Evolutionary conservation across 352 stramenopile genomes (phyloP), one percentile per base, ranked within the genome.

Genomic region (Thraustochytrium striatum): DNA sequence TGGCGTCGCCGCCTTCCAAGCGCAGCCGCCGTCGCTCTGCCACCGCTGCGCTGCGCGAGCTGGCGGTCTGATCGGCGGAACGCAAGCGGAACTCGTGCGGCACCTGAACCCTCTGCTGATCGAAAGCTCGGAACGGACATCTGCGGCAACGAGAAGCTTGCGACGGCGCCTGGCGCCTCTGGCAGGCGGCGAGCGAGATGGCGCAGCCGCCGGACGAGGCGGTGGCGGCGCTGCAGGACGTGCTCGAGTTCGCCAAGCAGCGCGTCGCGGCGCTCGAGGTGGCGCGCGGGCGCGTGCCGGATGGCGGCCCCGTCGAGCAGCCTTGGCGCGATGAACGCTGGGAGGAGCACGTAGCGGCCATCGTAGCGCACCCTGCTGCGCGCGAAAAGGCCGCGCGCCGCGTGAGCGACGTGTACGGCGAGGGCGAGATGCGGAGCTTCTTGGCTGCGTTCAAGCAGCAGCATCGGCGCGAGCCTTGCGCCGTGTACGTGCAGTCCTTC

Each of bases 241-340:
- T 43, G 5, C 65, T 75, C 0, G 30, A 30, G 16, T 58, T 68
- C n/a, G 65, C 65, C 21, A 7, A 58, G 32, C 25, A 30, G 32
- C 65, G 65, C 35, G 44, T 75, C 9, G 44, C 43, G 16, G n/a
- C 50, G 21, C 65, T 75, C 19, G 65, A 75, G 52, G 47, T 21
- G 13, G 30, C 16, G 19, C 65, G 58, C 41, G 65, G 41, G 13
- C 19, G 8, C 2, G 5, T 21, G 7, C 13, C 16, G 3, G 39
- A 58, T 3, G 52, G 7, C 8, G 28, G 25, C 5, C 30, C 43
- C 8, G 65, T 28, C 44, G 65, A 5, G 33, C 25, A 32, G 53
- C 33, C 19, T 5, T 9, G 5, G 25, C 25, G 53, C 25, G 53
- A 61, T 36, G 53, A 3, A 16, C 65, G 65, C 47, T 30, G 43